A percentile compares a stretch with the other conserved stretches of the same genome.
Conservation (phyloP, 2,329 filamentous ascomycete genomes). For the Aspergillus uvarum region DNA sequence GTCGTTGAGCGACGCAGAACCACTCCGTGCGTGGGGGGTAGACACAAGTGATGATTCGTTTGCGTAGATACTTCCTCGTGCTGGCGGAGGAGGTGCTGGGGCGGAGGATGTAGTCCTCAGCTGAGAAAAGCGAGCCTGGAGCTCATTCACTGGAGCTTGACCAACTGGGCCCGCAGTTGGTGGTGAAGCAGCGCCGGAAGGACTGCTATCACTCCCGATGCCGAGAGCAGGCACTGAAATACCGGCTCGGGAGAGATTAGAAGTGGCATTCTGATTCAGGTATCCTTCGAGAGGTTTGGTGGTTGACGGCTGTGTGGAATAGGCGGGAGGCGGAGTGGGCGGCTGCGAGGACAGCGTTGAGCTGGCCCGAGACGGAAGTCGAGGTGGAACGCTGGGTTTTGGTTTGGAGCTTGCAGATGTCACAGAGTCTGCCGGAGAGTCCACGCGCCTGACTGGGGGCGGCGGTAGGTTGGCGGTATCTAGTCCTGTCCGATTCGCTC, state of each 20-base stretch:
- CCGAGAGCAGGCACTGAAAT: slow-evolving; percentile 76
- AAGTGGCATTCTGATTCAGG: slow-evolving; percentile 61
- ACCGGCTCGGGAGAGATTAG: slow-evolving; percentile 69
- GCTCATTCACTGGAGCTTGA: slow-evolving; percentile 57
- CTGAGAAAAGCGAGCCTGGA: slow-evolving; percentile 67
- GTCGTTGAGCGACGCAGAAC: slow-evolving; percentile 63
- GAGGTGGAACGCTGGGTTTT: slow-evolving; percentile 63
- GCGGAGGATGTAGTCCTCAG: slow-evolving; percentile 45
- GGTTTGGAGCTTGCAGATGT: slow-evolving; percentile 36
- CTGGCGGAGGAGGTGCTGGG: slow-evolving; percentile 30
- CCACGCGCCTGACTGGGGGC: slow-evolving; percentile 59
- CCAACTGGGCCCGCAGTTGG: slow-evolving; percentile 22
- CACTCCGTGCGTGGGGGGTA: slow-evolving; percentile 57
- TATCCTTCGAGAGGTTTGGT: slow-evolving; percentile 35
- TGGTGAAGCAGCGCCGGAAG: slow-evolving; percentile 23
- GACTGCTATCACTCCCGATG: slow-evolving; percentile 54
- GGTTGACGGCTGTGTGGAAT: slow-evolving; percentile 44
- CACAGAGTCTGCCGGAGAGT: slow-evolving; percentile 29
- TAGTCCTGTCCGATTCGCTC: slow-evolving; percentile 68
- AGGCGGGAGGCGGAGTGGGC: slow-evolving; percentile 46
- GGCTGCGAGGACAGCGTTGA: slow-evolving; percentile 48
- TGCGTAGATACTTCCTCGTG: slow-evolving; percentile 49
- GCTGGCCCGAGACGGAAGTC: slow-evolving; percentile 68
- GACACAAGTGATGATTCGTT: slow-evolving; percentile 64
- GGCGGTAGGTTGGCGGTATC: slow-evolving; percentile 67